Evolutionary conservation across 345 rosid genomes (phyloP).

Genomic region (Salix udensis): DNA sequence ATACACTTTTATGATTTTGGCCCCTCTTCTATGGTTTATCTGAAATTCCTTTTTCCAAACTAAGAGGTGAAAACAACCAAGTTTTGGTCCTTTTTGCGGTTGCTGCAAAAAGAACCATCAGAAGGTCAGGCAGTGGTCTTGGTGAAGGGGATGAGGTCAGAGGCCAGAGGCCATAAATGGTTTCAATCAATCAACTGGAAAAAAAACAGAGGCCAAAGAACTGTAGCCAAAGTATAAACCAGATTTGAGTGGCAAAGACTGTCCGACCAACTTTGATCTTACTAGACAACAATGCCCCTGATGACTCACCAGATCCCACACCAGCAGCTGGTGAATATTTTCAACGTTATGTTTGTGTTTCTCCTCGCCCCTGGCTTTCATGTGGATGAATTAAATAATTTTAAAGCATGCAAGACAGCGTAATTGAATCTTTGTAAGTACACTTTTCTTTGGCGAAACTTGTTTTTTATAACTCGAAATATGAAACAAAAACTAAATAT

Average conservation of each 20-base stretch:
- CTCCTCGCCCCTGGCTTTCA: slow-evolving; percentile 74
- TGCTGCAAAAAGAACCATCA: slow-evolving; percentile 67
- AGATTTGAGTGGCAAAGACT: slow-evolving; percentile 59
- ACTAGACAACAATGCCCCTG: slow-evolving; percentile 46
- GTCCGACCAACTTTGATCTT: slow-evolving; percentile 26
- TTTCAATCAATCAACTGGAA: slow-evolving; percentile 63
- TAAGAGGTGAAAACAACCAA: background rate
- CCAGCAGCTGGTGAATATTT: slow-evolving; percentile 67
- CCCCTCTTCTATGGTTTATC: background rate
- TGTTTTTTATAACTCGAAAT: background rate
- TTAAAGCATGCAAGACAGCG: background rate
- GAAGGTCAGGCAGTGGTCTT: slow-evolving; percentile 64
- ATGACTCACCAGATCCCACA: slow-evolving; percentile 69
- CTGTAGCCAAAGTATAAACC: slow-evolving; percentile 61
- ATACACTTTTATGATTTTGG: slow-evolving; percentile 1
- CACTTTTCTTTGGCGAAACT: background rate
- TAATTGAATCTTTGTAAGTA: slow-evolving; percentile 8
- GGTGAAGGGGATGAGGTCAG: slow-evolving; percentile 58
- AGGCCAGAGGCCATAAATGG: slow-evolving; percentile 59
- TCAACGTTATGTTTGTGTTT: slow-evolving; percentile 59
- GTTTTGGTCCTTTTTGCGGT: slow-evolving; percentile 26
- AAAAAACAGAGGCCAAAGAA: slow-evolving; percentile 56
- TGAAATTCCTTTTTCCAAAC: slow-evolving; percentile 2
- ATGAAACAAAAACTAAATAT: background rate
- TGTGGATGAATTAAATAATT: slow-evolving; percentile 24